A percentile compares a stretch with the other conserved stretches of the same genome.
phyloP scores from a whole-genome alignment of 257 asterid genomes.

The Misopates orontium region DNA sequence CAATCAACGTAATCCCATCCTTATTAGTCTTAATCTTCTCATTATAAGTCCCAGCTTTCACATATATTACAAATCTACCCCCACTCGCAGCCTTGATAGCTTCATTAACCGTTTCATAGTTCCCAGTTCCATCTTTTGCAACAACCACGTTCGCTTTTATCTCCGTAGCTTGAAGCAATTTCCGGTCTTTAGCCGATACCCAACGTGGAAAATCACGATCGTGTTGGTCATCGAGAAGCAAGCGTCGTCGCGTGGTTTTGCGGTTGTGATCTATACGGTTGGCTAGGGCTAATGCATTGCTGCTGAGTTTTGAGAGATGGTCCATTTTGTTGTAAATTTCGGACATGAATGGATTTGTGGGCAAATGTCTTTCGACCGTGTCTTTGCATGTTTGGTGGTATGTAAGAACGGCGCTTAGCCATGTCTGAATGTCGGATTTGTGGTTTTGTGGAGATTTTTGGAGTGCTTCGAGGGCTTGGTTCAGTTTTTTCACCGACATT shows the following conservation, averaged over 20 bases:
- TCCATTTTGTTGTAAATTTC: slow-evolving; percentile 58
- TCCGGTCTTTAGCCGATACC: slow-evolving; percentile 49
- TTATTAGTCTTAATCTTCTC: slow-evolving; percentile 56
- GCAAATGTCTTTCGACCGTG: slow-evolving; percentile 32
- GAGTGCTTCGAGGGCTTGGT: slow-evolving; percentile 52
- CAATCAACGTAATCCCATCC: slow-evolving; percentile 74
- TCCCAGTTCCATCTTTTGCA: slow-evolving; percentile 76
- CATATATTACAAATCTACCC: slow-evolving; percentile 61
- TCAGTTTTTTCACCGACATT: slow-evolving; percentile 52
- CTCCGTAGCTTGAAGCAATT: slow-evolving; percentile 40
- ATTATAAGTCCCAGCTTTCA: slow-evolving; percentile 68
- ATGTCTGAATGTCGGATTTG: slow-evolving; percentile 69
- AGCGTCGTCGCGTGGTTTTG: slow-evolving; percentile 23
- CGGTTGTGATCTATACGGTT: slow-evolving; percentile 37
- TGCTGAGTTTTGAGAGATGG: slow-evolving; percentile 48
- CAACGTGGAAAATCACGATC: slow-evolving; percentile 45
- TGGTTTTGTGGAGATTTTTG: slow-evolving; percentile 43
- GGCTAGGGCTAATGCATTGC: slow-evolving; percentile 62
- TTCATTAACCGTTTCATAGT: slow-evolving; percentile 51
- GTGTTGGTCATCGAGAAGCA: slow-evolving; percentile 11
- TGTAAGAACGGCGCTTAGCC: slow-evolving; percentile 77
- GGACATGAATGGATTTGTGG: slow-evolving; percentile 34
- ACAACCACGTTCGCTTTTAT: slow-evolving; percentile 58
- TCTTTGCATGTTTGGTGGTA: slow-evolving; percentile 75
- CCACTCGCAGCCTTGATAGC: slow-evolving; percentile 64